phyloP scores from a whole-genome alignment of 768 basidiomycete species.

The Serpula lacrymans region DNA sequence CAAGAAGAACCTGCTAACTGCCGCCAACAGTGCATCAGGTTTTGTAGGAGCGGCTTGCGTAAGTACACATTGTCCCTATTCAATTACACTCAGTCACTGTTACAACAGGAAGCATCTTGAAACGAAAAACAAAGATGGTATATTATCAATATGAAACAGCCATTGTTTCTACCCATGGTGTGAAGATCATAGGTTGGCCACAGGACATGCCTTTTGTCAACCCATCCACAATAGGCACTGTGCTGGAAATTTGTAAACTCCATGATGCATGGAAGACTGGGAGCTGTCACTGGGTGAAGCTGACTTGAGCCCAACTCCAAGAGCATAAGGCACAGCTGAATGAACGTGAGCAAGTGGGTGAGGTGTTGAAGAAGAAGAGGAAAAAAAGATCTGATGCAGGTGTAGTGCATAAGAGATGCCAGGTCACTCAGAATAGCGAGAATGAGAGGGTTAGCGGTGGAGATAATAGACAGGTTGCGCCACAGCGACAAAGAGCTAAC shows the following conservation, averaged over 20 bases:
- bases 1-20: slow-evolving; percentile 1
- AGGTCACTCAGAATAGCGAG: no score
- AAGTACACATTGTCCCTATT: slow-evolving; percentile 2
- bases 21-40: slow-evolving; percentile 1
- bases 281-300: slow-evolving; percentile 3
- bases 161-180: slow-evolving; percentile 8
- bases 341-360: no score
- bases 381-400: no score
- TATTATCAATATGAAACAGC: slow-evolving; percentile 11
- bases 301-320: background rate
- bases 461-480: no score
- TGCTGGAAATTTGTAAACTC: slow-evolving; percentile 5
- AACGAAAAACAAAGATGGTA: slow-evolving; percentile 9
- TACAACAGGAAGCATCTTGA: slow-evolving; percentile 1
- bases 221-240: slow-evolving; percentile 6
- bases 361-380: slow-evolving; percentile 11
- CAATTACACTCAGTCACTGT: background rate
- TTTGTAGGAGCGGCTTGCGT: slow-evolving; percentile 9
- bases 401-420: no score
- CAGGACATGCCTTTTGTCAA: slow-evolving; percentile 5
- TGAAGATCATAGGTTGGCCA: slow-evolving; percentile 15
- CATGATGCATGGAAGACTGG: slow-evolving; percentile 3
- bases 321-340: no score
- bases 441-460: no score
- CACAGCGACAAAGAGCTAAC: no score